Base-by-base conservation (phyloP, 176 grass and related monocot species). In the Chloris gayana region DNA sequence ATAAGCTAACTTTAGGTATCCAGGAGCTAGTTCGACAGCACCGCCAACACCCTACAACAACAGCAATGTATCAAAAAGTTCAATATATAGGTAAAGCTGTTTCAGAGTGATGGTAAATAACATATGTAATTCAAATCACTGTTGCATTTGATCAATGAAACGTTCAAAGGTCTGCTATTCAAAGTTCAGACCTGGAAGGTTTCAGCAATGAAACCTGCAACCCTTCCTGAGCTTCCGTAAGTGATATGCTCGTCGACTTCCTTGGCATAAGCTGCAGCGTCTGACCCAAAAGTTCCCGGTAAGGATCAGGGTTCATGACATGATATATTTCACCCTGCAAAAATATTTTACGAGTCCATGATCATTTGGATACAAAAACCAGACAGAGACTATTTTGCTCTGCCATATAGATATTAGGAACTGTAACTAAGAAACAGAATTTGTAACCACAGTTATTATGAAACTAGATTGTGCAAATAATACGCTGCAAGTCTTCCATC, bases 151-250 rank as follows among this genome's bases (percentile, higher is more conserved):
- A 76, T 32, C 75, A 31, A 61, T 58, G 73, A 19, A 37, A 37
- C 3, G 2, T 37, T 37, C 35, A 2, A 5, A 3, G 35, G 35
- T 37, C 35, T 3, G 3, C 6, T 33, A 1, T 42, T 71, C 69
- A 80, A 54, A 90, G 9, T 59, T 72, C 66, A 82, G 44, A 99
- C 96, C 83, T 99, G 96, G 77, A 99, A 99, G 69, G 92, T 99
- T 89, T 99, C 96, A 70, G 92, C 96, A 82, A 99, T 99, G 72
- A 99, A 95, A 18, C 96, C 96, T 76, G 88, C 96, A 82, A 99
- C 87, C 64, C 88, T 93, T 50, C 96, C 92, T 74, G 96, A 86
- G 80, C 80, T 95, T 57, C 92, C 96, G 76, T 88, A 95, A 64
- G 70, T 79, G 70, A 99, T 91, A 69, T 99, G 96, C 62, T 99